Evolutionary conservation across 441 rosid genomes (phyloP).

Genomic region (Euphorbia schlechtendalii): DNA sequence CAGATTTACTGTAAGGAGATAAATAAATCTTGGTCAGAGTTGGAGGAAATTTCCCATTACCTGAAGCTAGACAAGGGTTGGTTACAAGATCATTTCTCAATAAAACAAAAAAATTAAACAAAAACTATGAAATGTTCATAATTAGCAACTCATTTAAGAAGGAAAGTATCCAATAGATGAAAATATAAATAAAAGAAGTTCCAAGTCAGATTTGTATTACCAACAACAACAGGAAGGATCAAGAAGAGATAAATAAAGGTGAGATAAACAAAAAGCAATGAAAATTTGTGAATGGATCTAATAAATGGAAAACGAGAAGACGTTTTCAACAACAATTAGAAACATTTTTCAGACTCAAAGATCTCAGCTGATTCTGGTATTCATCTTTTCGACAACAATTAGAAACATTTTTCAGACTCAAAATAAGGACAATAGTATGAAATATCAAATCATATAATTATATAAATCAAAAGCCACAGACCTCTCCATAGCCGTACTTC

Average conservation of each 20-base stretch:
- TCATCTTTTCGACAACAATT: neutral
- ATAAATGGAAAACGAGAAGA: neutral
- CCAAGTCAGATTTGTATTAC: neutral
- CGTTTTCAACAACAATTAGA: neutral
- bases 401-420: neutral
- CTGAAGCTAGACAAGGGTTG: neutral
- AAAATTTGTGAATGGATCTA: neutral
- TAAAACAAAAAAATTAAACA: neutral
- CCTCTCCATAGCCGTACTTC: conserved; percentile 66
- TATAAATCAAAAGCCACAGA: conserved; percentile 11
- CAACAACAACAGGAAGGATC: neutral
- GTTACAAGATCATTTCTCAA: neutral
- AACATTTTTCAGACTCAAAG: neutral
- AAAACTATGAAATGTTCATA: neutral
- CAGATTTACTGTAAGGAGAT: neutral
- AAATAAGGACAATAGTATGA: too few relatives aligned
- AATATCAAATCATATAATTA: neutral
- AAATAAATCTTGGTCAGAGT: neutral
- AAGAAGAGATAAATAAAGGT: neutral
- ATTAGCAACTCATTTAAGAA: neutral
- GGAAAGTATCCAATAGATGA: neutral
- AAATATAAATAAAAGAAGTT: neutral
- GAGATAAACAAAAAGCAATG: neutral
- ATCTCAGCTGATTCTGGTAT: neutral
- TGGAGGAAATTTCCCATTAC: neutral